phyloP scores from a whole-genome alignment of 148 eudicot genomes.

The Heliosperma pusillum region DNA sequence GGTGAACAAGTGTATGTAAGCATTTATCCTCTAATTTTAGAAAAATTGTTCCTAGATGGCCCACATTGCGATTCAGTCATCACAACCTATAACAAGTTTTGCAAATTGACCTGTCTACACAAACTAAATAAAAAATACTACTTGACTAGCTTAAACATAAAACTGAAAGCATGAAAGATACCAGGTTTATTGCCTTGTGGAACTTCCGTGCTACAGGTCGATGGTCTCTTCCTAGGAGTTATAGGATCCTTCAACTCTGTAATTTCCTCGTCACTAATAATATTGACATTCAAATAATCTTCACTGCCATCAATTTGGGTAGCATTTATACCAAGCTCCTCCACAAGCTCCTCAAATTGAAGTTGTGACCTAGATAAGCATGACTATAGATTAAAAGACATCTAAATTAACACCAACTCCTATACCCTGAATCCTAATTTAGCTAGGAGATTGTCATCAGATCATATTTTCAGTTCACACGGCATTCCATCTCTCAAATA shows the following conservation, averaged over 20 bases:
- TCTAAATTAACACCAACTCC: neutral
- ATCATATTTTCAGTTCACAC: neutral
- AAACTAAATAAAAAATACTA: neutral
- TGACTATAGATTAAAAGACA: neutral
- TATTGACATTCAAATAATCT: conserved; percentile 46
- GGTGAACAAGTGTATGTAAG: too few relatives aligned
- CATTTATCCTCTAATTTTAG: too few relatives aligned
- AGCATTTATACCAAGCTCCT: conserved; percentile 57
- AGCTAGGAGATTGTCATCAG: neutral
- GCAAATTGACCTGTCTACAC: neutral
- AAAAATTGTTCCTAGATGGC: too few relatives aligned
- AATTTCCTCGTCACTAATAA: conserved; percentile 49
- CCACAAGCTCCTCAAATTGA: conserved; percentile 69
- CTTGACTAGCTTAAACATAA: neutral
- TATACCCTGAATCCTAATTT: neutral
- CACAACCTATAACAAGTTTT: neutral
- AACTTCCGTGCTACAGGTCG: conserved; percentile 32
- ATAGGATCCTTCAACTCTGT: conserved; percentile 24
- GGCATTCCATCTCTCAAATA: neutral
- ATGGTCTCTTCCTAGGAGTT: conserved; percentile 46
- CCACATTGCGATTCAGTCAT: neutral
- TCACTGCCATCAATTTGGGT: conserved; percentile 36
- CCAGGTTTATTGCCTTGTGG: conserved; percentile 48
- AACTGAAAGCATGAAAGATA: conserved; percentile 17
- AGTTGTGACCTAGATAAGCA: conserved; percentile 63